Base-by-base conservation (phyloP, 1,284 basidiomycete genomes). In the Microbotryum violaceum region DNA sequence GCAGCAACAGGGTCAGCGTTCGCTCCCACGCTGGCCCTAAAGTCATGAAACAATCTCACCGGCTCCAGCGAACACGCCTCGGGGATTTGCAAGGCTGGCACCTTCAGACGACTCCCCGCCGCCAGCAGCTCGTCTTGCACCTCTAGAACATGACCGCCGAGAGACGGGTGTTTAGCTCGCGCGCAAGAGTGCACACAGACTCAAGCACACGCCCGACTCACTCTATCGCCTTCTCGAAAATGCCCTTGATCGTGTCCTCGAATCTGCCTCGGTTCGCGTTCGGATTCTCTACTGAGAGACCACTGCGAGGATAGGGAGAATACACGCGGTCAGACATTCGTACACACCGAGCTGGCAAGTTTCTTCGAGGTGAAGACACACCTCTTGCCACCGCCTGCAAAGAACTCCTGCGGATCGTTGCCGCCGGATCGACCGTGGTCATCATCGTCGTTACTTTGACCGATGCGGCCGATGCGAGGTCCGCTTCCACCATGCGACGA, bases 241-340 rank as follows among this genome's bases (percentile, higher is more conserved):
- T 85, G 70, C 91, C 85, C 50, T 84, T 79, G 6, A 97, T 89
- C 64, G 91, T 77, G 67, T 84, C 78, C 46, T 10, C 84, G 83
- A 14, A 85, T 85, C 14, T 84, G 81, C 9, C 79, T 75, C 65
- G 85, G 82, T 54, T 73, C 72, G 8, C 69, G 56, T 77, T 74
- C 4, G 93, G 94, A 72, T 92, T 91, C 76, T 96, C 84, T 1
- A 98, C 83, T 3, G 87, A 89, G 46, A 98, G 81, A 0, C 92
- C 94, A 76, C 92, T 97, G 70, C 12, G 6, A 2, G 12, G 33
- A 18, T 49, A 23, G n/a, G 16, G 20, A 33, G 29, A 29, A 18
- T 47, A 49, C 37, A 56, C 61, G 52, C 23, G 55, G 48, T 25
- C 6, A 16, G 49, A 10, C 31, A 31, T 9, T 37, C 48, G 42